Conservation (phyloP, 2,329 filamentous ascomycete species). For the Nigrograna mackinnonii region DNA sequence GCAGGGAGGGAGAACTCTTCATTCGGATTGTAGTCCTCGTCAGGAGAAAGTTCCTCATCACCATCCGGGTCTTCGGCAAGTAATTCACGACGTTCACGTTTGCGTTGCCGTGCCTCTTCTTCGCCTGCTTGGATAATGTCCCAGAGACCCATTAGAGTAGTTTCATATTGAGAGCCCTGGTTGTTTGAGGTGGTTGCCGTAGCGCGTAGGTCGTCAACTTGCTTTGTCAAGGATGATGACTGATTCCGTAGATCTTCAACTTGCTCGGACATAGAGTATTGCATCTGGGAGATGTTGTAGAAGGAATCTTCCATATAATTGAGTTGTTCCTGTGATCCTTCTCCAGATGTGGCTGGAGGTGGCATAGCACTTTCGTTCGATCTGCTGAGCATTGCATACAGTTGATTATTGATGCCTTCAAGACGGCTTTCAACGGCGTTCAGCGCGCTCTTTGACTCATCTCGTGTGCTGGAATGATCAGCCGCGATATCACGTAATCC, state of each 20-base stretch:
- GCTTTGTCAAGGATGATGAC: slow-evolving; percentile 25
- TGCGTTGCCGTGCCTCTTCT: slow-evolving; percentile 43
- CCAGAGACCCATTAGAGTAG: slow-evolving; percentile 56
- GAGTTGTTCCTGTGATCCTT: slow-evolving; percentile 68
- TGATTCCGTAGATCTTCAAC: slow-evolving; percentile 28
- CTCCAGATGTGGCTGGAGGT: slow-evolving; percentile 61
- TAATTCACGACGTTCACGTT: slow-evolving; percentile 34
- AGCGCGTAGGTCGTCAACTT: slow-evolving; percentile 26
- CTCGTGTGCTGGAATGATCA: slow-evolving; percentile 50
- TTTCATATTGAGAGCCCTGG: slow-evolving; percentile 50
- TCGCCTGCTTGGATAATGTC: slow-evolving; percentile 52
- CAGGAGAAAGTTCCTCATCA: slow-evolving; percentile 63
- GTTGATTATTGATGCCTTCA: slow-evolving; percentile 62
- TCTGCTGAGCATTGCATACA: slow-evolving; percentile 54
- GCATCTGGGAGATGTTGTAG: slow-evolving; percentile 43
- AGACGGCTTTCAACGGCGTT: slow-evolving; percentile 44
- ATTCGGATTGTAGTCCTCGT: slow-evolving; percentile 60
- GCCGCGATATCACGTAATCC: slow-evolving; percentile 64
- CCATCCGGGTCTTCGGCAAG: slow-evolving; percentile 60
- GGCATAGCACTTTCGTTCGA: slow-evolving; percentile 55
- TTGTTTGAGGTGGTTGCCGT: slow-evolving; percentile 15
- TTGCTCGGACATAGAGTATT: slow-evolving; percentile 33
- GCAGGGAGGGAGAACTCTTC: slow-evolving; percentile 73
- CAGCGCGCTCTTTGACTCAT: slow-evolving; percentile 29
- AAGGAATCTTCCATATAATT: slow-evolving; percentile 68